Evolutionary conservation across 73 alveolate genomes (phyloP).

Genomic region (Halteria grandinella): DNA sequence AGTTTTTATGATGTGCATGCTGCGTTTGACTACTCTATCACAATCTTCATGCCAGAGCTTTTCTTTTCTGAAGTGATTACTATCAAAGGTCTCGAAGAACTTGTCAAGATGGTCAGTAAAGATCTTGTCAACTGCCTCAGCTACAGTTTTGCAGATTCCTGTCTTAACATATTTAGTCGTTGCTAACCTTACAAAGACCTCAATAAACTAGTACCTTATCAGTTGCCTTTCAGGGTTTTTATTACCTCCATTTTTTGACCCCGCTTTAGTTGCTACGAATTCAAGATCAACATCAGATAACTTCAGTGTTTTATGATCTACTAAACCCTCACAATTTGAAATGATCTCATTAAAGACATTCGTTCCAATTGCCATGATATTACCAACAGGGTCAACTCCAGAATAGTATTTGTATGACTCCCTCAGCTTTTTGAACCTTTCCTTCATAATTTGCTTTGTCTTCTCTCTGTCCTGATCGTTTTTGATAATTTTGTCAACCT

Average conservation of each 20-base stretch:
- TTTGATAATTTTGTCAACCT: conserved; percentile 63
- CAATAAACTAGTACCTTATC: conserved; percentile 72
- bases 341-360: conserved; percentile 70
- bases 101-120: conserved; percentile 46
- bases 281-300: conserved; percentile 63
- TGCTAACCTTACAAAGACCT: conserved; percentile 69
- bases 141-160: conserved; percentile 27
- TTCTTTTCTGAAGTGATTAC: conserved; percentile 63
- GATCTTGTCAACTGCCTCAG: conserved; percentile 55
- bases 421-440: conserved; percentile 56
- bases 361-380: conserved; percentile 71
- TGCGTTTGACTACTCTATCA: conserved; percentile 58
- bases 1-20: conserved; percentile 6
- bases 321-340: conserved; percentile 43
- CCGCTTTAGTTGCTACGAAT: conserved; percentile 73
- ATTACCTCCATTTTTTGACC: conserved; percentile 57
- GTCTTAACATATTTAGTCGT: conserved; percentile 51
- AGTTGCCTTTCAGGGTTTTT: conserved; percentile 74
- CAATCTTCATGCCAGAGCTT: conserved; percentile 66
- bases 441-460: conserved; percentile 57
- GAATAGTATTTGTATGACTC: conserved; percentile 76
- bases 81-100: conserved; percentile 35
- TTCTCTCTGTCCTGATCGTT: conserved; percentile 51
- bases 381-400: conserved; percentile 74
- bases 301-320: conserved; percentile 58